Evolutionary conservation across 2,329 filamentous ascomycete genomes (phyloP), one percentile per base, ranked within the genome.

Genomic region (Fusarium stilboides): DNA sequence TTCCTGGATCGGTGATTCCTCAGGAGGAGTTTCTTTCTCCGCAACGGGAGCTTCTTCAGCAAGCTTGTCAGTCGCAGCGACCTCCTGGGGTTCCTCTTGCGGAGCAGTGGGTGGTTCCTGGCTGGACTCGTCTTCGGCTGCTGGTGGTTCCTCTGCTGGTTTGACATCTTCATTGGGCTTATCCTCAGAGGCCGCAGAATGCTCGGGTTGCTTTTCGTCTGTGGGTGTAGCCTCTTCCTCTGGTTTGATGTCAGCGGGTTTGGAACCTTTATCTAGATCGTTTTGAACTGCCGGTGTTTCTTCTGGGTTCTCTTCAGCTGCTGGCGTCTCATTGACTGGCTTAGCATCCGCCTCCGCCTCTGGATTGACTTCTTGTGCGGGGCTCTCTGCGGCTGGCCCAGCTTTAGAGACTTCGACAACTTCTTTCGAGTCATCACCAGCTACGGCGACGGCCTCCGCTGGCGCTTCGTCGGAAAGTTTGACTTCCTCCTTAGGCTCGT

Each of bases 141-240:
- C 37, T n/a, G 53, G 17, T 42, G 45, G 31, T 39, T 69, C 64
- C 58, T 70, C 59, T 46, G 31, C 37, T 52, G 61, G 57, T 50
- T 58, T 62, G 40, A 49, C 52, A 36, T 71, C 65, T 52, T 67
- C 42, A 54, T 37, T 52, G 19, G 68, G 28, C 36, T 68, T 60
- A 9, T 57, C 68, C 28, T 51, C 61, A 40, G 55, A 50, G 28
- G 52, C 43, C 31, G 40, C 24, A 40, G 57, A 45, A 19, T 55
- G 37, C 47, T 70, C 63, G 20, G 42, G 33, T 42, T 62, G 65
- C 17, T 61, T 54, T 24, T 70, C 55, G 39, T 74, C 57, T 49
- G 53, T 37, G 37, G 52, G 37, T 31, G 45, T 68, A 17, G 56
- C 54, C 61, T 67, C 66, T 44, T 68, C 51, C 51, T 43, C 57